Evolutionary conservation across 1,139 yeast genomes (phyloP).

Genomic region (Casaregolazyma suthepensis): DNA sequence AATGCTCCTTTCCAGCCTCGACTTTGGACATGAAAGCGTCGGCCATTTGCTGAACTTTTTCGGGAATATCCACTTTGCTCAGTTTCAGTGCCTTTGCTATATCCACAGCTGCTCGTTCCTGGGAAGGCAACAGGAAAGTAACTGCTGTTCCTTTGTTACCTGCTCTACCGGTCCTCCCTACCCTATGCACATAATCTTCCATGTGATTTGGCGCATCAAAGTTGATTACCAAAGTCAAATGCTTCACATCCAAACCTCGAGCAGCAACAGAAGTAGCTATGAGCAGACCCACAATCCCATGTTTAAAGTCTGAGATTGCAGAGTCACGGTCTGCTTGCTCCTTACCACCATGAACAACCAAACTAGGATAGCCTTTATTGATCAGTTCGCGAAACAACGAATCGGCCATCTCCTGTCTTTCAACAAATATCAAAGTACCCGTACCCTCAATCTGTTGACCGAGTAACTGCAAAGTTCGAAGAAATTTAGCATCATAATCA

Average conservation of each 20-base stretch:
- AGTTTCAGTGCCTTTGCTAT: slow-evolving; percentile 61
- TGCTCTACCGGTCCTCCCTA: slow-evolving; percentile 96
- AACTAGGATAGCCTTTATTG: slow-evolving; percentile 51
- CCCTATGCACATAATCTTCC: slow-evolving; percentile 95
- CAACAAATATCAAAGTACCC: slow-evolving; percentile 76
- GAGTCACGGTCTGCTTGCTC: slow-evolving; percentile 78
- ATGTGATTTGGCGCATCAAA: slow-evolving; percentile 87
- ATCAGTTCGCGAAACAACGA: slow-evolving; percentile 51
- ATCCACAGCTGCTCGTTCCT: slow-evolving; percentile 56
- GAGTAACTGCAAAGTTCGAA: slow-evolving; percentile 47
- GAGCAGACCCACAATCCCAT: slow-evolving; percentile 54
- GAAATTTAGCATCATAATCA: slow-evolving; percentile 47
- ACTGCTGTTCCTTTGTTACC: slow-evolving; percentile 72
- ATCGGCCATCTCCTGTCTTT: slow-evolving; percentile 80
- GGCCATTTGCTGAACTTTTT: slow-evolving; percentile 48
- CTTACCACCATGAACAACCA: slow-evolving; percentile 88
- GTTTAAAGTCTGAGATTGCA: slow-evolving; percentile 68
- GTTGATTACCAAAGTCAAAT: slow-evolving; percentile 70
- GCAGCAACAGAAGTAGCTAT: slow-evolving; percentile 95
- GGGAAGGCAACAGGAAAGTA: slow-evolving; percentile 60
- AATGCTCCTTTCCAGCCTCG: slow-evolving; percentile 61
- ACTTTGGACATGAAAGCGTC: slow-evolving; percentile 54
- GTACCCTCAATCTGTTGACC: slow-evolving; percentile 38
- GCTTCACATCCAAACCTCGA: slow-evolving; percentile 87
- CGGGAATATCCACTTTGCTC: slow-evolving; percentile 51